Evolutionary conservation across 768 basidiomycete species (phyloP).

Genomic region (Ramaria sp.): DNA sequence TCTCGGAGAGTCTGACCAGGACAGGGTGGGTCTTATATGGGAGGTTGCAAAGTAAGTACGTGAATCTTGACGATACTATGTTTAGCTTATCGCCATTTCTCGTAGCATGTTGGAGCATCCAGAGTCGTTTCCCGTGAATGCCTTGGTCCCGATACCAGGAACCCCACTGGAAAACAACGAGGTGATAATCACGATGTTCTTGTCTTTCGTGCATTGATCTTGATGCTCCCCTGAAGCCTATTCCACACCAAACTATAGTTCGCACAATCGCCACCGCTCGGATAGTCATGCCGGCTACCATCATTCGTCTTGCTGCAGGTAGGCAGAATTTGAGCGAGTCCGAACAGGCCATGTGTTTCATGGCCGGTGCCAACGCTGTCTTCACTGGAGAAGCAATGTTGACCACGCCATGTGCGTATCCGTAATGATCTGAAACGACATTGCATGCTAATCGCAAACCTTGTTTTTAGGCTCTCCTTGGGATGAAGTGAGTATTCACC

Average conservation of each 20-base stretch:
- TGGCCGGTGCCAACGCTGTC: conserved; percentile 97
- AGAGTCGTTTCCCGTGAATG: conserved; percentile 98
- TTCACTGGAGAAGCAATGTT: conserved; percentile 99
- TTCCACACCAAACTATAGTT: conserved; percentile 73
- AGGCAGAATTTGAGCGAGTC: conserved; percentile 80
- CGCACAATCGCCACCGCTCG: conserved; percentile 94
- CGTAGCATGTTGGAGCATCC: conserved; percentile 87
- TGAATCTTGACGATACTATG: conserved; percentile 11
- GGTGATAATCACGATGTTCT: conserved; percentile 27
- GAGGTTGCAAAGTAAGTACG: conserved; percentile 87
- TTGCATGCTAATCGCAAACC: background rate
- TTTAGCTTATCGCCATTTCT: conserved; percentile 3
- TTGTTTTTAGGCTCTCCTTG: conserved; percentile 65
- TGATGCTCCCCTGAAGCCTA: conserved; percentile 40
- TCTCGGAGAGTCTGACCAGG: conserved; percentile 81
- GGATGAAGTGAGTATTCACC: conserved; percentile 60
- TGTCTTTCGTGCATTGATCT: background rate
- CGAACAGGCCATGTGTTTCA: conserved; percentile 96
- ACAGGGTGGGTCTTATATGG: conserved; percentile 88
- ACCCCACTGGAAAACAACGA: conserved; percentile 90
- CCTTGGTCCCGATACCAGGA: conserved; percentile 89
- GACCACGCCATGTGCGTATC: conserved; percentile 81
- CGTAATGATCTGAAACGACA: background rate
- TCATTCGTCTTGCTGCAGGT: conserved; percentile 92
- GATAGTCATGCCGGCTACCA: conserved; percentile 82